phyloP scores from a whole-genome alignment of 2,329 filamentous ascomycete genomes.

The Dothistroma pini region DNA sequence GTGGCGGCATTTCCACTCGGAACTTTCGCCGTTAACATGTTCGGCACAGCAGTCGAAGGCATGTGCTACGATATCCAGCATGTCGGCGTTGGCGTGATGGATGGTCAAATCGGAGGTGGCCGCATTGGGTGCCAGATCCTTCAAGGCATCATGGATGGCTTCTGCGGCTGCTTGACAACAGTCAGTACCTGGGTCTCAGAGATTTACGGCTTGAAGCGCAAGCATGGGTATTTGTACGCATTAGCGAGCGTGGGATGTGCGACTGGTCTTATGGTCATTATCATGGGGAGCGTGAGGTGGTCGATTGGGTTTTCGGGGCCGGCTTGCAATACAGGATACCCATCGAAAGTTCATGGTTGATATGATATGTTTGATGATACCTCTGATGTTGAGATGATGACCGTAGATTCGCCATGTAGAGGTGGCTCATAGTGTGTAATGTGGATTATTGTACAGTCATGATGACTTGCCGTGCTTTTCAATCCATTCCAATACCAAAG shows the following conservation, averaged over 20 bases:
- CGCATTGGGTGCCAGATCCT: conserved; percentile 44
- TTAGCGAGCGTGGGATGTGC: conserved; percentile 56
- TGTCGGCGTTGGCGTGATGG: conserved; percentile 38
- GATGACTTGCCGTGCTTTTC: conserved; percentile 13
- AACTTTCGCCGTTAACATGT: conserved; percentile 77
- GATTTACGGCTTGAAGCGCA: conserved; percentile 38
- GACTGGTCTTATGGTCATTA: conserved; percentile 58
- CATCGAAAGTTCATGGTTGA: conserved; percentile 28
- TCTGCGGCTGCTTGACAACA: conserved; percentile 48
- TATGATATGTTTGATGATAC: neutral
- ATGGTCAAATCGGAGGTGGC: conserved; percentile 40
- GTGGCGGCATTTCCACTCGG: conserved; percentile 72
- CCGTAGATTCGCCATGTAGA: neutral
- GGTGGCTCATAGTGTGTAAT: neutral
- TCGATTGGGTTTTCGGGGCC: conserved; percentile 44
- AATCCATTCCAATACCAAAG: conserved; percentile 29
- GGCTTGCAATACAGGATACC: conserved; percentile 37
- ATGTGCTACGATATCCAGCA: conserved; percentile 79
- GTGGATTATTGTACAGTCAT: neutral
- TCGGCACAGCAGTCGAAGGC: conserved; percentile 70
- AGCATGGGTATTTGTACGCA: conserved; percentile 67
- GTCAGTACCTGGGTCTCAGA: conserved; percentile 49
- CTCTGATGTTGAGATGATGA: neutral
- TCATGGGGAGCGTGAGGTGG: conserved; percentile 77
- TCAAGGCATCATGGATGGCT: conserved; percentile 48